phyloP scores from a whole-genome alignment of 768 basidiomycete species.

The Calocybe cyanea region DNA sequence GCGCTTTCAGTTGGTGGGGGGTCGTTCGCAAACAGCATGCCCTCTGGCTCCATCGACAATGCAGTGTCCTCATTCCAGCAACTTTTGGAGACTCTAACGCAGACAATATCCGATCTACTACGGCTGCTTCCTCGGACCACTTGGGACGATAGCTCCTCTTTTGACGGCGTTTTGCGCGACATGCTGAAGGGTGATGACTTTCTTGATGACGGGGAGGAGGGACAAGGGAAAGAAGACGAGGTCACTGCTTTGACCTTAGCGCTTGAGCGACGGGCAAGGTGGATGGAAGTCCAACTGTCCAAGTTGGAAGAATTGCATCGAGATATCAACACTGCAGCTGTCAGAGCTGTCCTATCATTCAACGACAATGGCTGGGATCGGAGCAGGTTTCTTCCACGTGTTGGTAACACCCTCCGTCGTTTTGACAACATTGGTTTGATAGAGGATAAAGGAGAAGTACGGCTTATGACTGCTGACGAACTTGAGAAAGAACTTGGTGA shows the following conservation, averaged over 20 bases:
- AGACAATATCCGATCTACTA: constrained; percentile 84
- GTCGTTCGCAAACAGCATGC: constrained; percentile 79
- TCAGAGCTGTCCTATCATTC: constrained; percentile 75
- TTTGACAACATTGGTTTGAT: constrained; percentile 66
- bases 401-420: constrained; percentile 60
- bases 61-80: constrained; percentile 90
- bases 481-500: constrained; percentile 69
- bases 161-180: constrained; percentile 80
- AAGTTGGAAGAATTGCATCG: constrained; percentile 87
- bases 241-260: constrained; percentile 80
- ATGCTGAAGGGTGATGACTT: constrained; percentile 90
- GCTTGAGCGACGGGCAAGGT: constrained; percentile 83
- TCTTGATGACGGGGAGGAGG: constrained; percentile 70
- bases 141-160: constrained; percentile 88
- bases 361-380: constrained; percentile 87
- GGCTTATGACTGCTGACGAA: constrained; percentile 64
- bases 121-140: constrained; percentile 84
- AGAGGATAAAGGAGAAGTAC: constrained; percentile 33
- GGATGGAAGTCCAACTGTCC: constrained; percentile 90
- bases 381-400: constrained; percentile 62
- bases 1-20: constrained; percentile 83
- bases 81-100: constrained; percentile 81
- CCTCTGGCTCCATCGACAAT: constrained; percentile 85
- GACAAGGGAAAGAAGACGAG: constrained; percentile 71
- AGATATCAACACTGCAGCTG: constrained; percentile 86